Conservation (phyloP, 306 rosid genomes). For the Geum urbanum region DNA sequence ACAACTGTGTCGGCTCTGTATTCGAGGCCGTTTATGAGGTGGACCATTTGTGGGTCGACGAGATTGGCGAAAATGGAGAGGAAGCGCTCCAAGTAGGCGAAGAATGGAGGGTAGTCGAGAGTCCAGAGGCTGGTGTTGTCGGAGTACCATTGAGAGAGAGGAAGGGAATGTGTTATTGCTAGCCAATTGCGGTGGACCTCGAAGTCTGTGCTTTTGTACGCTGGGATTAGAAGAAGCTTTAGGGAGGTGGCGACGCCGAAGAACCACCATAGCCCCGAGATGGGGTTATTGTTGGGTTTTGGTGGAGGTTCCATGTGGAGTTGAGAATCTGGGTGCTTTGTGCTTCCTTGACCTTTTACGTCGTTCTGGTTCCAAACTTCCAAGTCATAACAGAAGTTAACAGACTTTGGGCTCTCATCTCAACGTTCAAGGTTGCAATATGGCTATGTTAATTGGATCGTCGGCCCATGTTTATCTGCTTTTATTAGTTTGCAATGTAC, state of each 20-base stretch:
- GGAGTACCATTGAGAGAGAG: slow-evolving; percentile 75
- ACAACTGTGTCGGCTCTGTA: slow-evolving; percentile 45
- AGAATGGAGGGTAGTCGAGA: slow-evolving; percentile 87
- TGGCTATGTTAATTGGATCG: no score
- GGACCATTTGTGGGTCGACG: slow-evolving; percentile 65
- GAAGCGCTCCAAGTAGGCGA: slow-evolving; percentile 65
- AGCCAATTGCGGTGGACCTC: slow-evolving; percentile 93
- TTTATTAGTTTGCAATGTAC: no score
- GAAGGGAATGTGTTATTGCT: slow-evolving; percentile 79
- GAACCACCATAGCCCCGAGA: slow-evolving; percentile 50
- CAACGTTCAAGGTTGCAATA: no score
- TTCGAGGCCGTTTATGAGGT: slow-evolving; percentile 65
- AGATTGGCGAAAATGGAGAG: slow-evolving; percentile 56
- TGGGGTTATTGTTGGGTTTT: slow-evolving; percentile 13
- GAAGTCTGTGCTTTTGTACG: slow-evolving; percentile 80
- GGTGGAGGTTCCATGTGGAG: not conserved
- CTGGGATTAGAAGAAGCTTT: slow-evolving; percentile 72
- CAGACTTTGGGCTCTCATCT: no score
- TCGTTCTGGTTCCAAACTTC: no score
- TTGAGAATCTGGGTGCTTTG: not conserved
- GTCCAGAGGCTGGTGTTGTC: slow-evolving; percentile 92
- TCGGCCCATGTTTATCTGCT: no score
- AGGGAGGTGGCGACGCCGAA: slow-evolving; percentile 52
- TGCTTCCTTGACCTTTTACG: not conserved
- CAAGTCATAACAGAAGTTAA: no score